Conservation (phyloP, 148 eudicot genomes). For the Fagopyrum tataricum region DNA sequence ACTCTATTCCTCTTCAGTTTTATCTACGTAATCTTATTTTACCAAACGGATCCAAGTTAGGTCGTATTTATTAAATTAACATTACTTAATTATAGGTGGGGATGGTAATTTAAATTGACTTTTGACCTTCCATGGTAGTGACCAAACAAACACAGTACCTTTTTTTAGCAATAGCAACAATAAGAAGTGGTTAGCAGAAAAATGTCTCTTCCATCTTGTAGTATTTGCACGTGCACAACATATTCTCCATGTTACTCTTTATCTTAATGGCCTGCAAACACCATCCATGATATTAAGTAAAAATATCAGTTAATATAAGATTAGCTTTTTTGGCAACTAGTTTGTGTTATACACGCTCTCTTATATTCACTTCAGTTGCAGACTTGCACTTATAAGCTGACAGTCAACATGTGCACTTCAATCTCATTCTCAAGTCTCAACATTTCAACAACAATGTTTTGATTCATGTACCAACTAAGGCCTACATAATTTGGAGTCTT, state of each 20-base stretch:
- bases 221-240: neutral
- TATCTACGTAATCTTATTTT: too few relatives aligned
- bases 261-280: neutral
- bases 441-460: neutral
- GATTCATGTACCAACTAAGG: conserved; percentile 5
- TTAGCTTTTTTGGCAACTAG: neutral
- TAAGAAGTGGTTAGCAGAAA: conserved; percentile 9
- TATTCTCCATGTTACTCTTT: neutral
- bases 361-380: neutral
- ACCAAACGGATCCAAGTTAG: too few relatives aligned
- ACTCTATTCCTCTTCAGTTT: too few relatives aligned
- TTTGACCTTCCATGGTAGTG: too few relatives aligned
- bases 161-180: neutral
- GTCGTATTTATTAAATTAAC: too few relatives aligned
- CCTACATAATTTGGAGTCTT: neutral
- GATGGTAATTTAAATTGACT: neutral
- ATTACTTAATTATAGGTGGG: neutral
- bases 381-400: neutral
- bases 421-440: neutral
- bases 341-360: conserved; percentile 4
- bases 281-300: neutral
- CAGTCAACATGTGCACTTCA: neutral
- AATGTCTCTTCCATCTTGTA: conserved; percentile 1
- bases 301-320: neutral
- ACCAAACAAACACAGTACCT: too few relatives aligned